A percentile compares a stretch with the other conserved stretches of the same genome.
Conservation (phyloP, 345 rosid genomes). For the Eucalyptus dawsonii region DNA sequence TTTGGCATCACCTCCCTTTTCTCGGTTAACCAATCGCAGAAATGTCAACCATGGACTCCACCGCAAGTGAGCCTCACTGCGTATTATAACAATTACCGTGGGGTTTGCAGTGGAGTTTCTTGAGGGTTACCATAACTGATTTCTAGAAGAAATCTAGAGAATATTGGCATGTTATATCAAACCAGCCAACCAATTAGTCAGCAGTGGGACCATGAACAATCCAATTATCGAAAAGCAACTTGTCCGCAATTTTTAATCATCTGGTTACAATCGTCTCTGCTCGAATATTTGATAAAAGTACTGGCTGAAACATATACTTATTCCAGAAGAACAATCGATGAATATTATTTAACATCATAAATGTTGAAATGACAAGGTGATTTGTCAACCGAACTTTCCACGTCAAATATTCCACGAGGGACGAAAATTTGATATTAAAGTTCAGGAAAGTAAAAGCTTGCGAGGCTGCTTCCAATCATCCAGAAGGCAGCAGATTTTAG, state of each 20-base stretch:
- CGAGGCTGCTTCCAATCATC: not conserved
- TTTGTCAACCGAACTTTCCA: not conserved
- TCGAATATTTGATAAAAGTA: not conserved
- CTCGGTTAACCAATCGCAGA: not conserved
- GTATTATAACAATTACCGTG: not conserved
- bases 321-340: not conserved
- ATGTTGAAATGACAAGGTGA: not conserved
- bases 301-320: not conserved
- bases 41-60: not conserved
- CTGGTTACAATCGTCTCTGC: not conserved
- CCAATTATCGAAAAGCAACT: not conserved
- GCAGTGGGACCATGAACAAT: not conserved
- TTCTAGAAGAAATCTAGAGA: not conserved
- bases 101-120: not conserved
- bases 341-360: not conserved
- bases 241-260: not conserved
- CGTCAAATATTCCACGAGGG: not conserved
- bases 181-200: not conserved
- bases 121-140: not conserved
- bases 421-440: not conserved
- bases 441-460: not conserved
- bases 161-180: not conserved
- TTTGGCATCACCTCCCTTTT: not conserved
- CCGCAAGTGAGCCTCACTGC: not conserved
- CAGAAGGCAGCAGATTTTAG: not conserved